phyloP scores from a whole-genome alignment of 2,329 filamentous ascomycete species.

The Simplicillium sp. region DNA sequence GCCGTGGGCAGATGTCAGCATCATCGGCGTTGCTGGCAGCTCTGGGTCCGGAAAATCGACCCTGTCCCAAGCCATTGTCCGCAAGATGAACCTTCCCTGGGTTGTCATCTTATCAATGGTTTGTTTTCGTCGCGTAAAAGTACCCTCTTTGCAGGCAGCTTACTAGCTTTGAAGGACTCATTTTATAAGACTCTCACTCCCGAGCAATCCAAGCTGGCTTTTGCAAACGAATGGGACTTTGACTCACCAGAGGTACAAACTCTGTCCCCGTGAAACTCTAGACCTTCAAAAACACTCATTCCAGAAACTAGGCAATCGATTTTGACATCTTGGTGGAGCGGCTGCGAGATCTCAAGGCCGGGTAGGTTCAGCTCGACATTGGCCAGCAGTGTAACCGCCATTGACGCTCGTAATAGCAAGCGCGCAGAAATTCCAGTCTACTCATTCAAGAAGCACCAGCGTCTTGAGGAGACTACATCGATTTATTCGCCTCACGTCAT shows the following conservation, averaged over 20 bases:
- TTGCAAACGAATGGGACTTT: constrained; percentile 90
- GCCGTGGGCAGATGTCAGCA: constrained; percentile 92
- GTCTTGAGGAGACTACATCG: constrained; percentile 68
- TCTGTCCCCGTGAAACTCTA: neutral
- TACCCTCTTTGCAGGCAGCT: constrained; percentile 7
- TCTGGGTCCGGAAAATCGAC: constrained; percentile 95
- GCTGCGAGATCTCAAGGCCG: constrained; percentile 77
- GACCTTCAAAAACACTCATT: neutral
- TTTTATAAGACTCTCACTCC: constrained; percentile 87
- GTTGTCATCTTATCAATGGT: constrained; percentile 97
- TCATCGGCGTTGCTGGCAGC: constrained; percentile 91
- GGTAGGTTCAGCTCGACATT: constrained; percentile 45
- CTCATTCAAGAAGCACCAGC: constrained; percentile 85
- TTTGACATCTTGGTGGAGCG: constrained; percentile 80
- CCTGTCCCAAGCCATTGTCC: constrained; percentile 83
- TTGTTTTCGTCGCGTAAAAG: constrained; percentile 19
- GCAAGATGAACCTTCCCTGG: constrained; percentile 86
- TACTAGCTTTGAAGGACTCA: constrained; percentile 59
- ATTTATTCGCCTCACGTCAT: constrained; percentile 96
- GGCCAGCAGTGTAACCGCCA: constrained; percentile 6
- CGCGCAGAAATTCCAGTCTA: constrained; percentile 89
- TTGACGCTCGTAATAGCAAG: constrained; percentile 42
- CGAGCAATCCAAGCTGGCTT: constrained; percentile 72
- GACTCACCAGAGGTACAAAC: constrained; percentile 65
- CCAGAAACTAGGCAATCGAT: constrained; percentile 59